These are phyloP conservation scores for Orbilia oligospora DNA, from an alignment of 2,329 filamentous ascomycete genomes.

Conservation along the genomic window DNA sequence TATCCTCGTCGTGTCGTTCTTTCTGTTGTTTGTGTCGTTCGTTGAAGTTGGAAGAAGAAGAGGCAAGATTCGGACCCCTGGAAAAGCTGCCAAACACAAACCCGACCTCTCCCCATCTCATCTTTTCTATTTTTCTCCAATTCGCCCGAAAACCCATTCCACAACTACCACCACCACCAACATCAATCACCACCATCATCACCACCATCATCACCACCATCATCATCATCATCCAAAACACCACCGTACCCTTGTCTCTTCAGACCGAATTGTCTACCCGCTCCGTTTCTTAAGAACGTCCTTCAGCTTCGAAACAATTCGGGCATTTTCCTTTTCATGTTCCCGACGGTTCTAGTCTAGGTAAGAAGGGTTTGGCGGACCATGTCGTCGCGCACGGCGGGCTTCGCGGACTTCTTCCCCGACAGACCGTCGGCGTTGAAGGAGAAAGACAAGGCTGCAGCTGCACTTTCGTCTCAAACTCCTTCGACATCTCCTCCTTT, in stretches of 20 bases:
- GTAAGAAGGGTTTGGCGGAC: conserved; percentile 63
- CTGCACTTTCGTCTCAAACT: conserved; percentile 8
- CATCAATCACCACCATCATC: background rate
- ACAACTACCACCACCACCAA: background rate
- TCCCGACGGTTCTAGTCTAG: conserved; percentile 46
- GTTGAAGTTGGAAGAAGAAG: conserved; percentile 1
- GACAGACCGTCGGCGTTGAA: conserved; percentile 77
- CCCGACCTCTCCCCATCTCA: conserved; percentile 28
- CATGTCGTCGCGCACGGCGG: conserved; percentile 70
- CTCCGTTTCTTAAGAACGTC: background rate
- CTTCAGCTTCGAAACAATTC: background rate
- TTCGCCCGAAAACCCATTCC: conserved; percentile 14
- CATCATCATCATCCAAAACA: background rate
- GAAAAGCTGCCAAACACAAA: conserved; percentile 31
- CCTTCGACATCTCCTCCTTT: conserved; percentile 65
- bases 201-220: background rate
- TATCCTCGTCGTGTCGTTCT: background rate
- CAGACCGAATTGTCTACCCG: background rate
- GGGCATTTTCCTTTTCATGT: conserved; percentile 25
- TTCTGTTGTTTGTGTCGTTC: background rate
- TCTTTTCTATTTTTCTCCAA: conserved; percentile 33
- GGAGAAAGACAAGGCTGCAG: conserved; percentile 61
- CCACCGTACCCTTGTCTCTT: too few species aligned
- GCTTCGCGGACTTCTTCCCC: conserved; percentile 89
- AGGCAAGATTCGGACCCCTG: conserved; percentile 11